These are phyloP conservation scores for Rasamsonia emersonii DNA, from an alignment of 2,329 filamentous ascomycete genomes.

Conservation along the genomic window DNA sequence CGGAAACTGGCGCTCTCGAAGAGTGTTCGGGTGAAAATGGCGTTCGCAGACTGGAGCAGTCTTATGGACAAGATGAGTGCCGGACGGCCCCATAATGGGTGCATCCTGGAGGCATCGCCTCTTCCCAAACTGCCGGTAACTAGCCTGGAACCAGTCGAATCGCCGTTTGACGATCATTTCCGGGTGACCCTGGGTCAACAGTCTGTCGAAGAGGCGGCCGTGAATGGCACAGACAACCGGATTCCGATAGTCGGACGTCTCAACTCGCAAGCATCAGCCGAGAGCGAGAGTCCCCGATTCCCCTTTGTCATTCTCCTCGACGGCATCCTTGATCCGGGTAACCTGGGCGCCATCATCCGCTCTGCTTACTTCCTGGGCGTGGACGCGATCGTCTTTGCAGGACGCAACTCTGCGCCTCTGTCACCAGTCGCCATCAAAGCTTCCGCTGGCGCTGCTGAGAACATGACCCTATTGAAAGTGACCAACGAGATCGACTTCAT, in stretches of 20 bases:
- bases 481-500: constrained; percentile 62
- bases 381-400: constrained; percentile 71
- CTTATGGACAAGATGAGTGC: constrained; percentile 76
- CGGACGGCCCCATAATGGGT: constrained; percentile 81
- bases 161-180: constrained; percentile 44
- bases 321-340: constrained; percentile 67
- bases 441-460: constrained; percentile 78
- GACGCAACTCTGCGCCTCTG: constrained; percentile 62
- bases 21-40: constrained; percentile 48
- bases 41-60: constrained; percentile 54
- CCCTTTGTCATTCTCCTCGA: constrained; percentile 38
- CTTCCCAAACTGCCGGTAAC: constrained; percentile 63
- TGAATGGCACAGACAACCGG: constrained; percentile 59
- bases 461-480: constrained; percentile 63
- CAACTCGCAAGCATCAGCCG: constrained; percentile 7
- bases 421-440: constrained; percentile 76
- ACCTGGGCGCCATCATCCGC: constrained; percentile 81
- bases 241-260: constrained; percentile 33
- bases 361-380: constrained; percentile 86
- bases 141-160: constrained; percentile 45
- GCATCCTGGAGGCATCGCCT: constrained; percentile 77
- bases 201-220: constrained; percentile 59
- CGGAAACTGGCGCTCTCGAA: constrained; percentile 31
- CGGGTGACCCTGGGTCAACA: constrained; percentile 56
- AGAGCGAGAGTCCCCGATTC: constrained; percentile 18